Evolutionary conservation across 805 yeast species (phyloP).

Genomic region (Saturnispora hagleri): DNA sequence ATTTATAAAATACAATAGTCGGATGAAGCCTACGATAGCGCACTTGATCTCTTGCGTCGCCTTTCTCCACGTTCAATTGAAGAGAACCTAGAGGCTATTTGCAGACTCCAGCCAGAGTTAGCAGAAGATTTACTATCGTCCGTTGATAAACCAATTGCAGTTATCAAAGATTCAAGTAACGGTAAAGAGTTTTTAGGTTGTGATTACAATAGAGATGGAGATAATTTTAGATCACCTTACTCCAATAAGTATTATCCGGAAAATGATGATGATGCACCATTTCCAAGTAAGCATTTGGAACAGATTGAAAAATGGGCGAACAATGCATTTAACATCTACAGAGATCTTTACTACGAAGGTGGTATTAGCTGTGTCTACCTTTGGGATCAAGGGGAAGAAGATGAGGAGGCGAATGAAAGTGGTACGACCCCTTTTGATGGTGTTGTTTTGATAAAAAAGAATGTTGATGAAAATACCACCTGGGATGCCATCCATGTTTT

Average conservation of each 20-base stretch:
- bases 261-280: constrained; percentile 60
- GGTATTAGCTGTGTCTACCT: constrained; percentile 83
- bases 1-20: neutral
- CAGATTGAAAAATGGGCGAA: constrained; percentile 74
- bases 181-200: constrained; percentile 74
- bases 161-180: constrained; percentile 38
- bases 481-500: constrained; percentile 96
- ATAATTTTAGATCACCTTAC: constrained; percentile 88
- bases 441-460: constrained; percentile 75
- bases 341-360: constrained; percentile 93
- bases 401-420: constrained; percentile 35
- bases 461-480: constrained; percentile 39
- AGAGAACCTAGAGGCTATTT: constrained; percentile 35
- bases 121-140: constrained; percentile 84
- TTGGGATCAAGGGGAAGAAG: constrained; percentile 71
- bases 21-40: constrained; percentile 56
- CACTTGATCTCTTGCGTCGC: constrained; percentile 68
- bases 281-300: constrained; percentile 59
- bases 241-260: constrained; percentile 61
- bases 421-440: constrained; percentile 78
- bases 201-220: constrained; percentile 94
- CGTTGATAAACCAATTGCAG: constrained; percentile 74
- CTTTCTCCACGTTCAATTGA: constrained; percentile 57
- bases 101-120: constrained; percentile 51
- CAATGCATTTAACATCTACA: constrained; percentile 83